Percentiles rank a stretch among this genome's conserved stretches.
Evolutionary conservation across 164 flowering plant species (phyloP).

Genomic region (Piper longum): DNA sequence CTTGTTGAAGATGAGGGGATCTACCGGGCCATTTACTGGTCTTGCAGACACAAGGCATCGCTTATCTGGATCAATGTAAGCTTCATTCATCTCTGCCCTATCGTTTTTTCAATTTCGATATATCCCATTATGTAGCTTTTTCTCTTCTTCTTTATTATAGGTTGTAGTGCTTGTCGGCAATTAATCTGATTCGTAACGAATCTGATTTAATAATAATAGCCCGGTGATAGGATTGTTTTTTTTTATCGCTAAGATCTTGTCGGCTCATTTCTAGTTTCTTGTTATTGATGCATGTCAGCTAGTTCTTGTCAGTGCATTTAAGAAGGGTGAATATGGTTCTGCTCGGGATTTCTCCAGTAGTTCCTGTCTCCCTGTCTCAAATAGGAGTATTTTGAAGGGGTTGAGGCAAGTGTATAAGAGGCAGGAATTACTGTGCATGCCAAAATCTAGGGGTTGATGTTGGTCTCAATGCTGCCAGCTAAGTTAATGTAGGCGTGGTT

Average conservation of each 20-base stretch:
- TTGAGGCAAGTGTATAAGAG: neutral
- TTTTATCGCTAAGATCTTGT: no score
- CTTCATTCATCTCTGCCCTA: neutral
- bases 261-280: neutral
- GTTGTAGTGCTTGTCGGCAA: neutral
- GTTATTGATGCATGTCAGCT: neutral
- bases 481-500: no score
- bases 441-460: neutral
- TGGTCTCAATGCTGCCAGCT: no score
- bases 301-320: neutral
- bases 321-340: neutral
- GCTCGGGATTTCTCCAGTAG: neutral
- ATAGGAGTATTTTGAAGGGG: neutral
- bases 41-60: conserved; percentile 32
- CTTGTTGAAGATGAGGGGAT: conserved; percentile 20
- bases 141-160: neutral
- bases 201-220: no score
- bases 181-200: neutral
- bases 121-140: neutral
- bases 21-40: conserved; percentile 18
- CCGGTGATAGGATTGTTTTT: neutral
- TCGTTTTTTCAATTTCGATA: neutral
- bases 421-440: neutral
- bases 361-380: neutral
- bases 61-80: conserved; percentile 35